A percentile compares a stretch with the other conserved stretches of the same genome.
Evolutionary conservation across 371 early-diverging fungal species (phyloP).

Genomic region (Mortierella sp.): DNA sequence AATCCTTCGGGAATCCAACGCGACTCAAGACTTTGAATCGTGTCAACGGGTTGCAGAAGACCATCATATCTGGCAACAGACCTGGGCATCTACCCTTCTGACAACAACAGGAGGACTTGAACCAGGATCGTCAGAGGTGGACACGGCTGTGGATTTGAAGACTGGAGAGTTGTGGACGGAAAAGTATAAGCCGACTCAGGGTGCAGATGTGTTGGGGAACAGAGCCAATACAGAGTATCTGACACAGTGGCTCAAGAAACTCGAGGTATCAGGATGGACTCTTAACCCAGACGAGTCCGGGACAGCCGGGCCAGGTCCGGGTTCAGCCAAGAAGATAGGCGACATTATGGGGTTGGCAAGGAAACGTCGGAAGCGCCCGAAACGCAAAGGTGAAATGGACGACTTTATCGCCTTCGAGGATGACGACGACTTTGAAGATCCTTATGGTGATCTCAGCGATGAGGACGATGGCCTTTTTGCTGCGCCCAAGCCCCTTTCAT

Average conservation of each 20-base stretch:
- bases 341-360: conserved; percentile 28
- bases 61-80: conserved; percentile 35
- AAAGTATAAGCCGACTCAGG: conserved; percentile 38
- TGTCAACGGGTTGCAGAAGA: conserved; percentile 27
- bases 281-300: conserved; percentile 41
- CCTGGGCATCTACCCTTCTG: conserved; percentile 27
- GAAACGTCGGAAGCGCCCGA: conserved; percentile 37
- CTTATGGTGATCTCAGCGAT: conserved; percentile 32
- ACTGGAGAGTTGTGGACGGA: conserved; percentile 47
- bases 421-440: conserved; percentile 37
- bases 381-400: conserved; percentile 36
- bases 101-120: conserved; percentile 8
- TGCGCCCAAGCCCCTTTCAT: conserved; percentile 17
- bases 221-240: conserved; percentile 42
- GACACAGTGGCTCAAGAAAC: conserved; percentile 44
- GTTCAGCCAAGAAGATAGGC: conserved; percentile 6
- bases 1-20: background rate
- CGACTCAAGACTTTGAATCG: conserved; percentile 24
- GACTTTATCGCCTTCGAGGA: conserved; percentile 43
- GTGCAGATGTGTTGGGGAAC: conserved; percentile 42
- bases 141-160: conserved; percentile 18
- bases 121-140: conserved; percentile 7
- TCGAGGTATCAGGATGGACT: conserved; percentile 51
- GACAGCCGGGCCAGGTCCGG: conserved; percentile 3
- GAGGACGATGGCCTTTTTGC: conserved; percentile 29